Evolutionary conservation across 108 stramenopile species (phyloP), one percentile per base, ranked within the genome.

Genomic region (Cyclotella cryptica): DNA sequence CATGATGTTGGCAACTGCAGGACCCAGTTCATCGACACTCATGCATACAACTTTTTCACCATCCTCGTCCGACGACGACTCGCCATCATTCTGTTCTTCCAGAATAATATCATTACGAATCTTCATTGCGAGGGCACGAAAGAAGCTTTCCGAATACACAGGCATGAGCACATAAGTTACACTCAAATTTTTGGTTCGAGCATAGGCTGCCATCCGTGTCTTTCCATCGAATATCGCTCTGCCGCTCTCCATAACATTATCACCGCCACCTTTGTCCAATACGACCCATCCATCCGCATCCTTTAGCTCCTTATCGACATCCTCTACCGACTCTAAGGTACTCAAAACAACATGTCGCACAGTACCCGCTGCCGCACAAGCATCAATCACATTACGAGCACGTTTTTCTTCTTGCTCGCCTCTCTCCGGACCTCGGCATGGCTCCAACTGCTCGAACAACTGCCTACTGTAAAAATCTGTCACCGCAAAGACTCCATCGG

Each of bases 331-430:
- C 57, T 84, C 86, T 59, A 86, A 62, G n/a, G 89, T 85, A 14
- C 76, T 78, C 72, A 89, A 83, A 1, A 89, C 89, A 44, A 89
- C 59, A 74, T 89, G 89, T 22, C 63, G 55, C 14, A 87, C 85
- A 26, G 57, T 68, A 10, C 87, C 83, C 57, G 87, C 67, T n/a
- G 74, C 83, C 17, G 75, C 74, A 61, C 88, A 90, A 7, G 92
- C 92, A 83, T 93, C 88, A 62, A 93, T 87, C 63, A 93, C 83
- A 65, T 85, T 85, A 35, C 90, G 53, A 0, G 72, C 79, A 22
- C 69, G 78, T 35, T 53, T 41, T 53, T 87, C 86, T 66, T 87
- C 86, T 42, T 11, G 43, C 54, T 78, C 81, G 44, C 61, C 53
- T 11, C 41, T 62, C 41, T 69, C 30, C 5, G 53, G 61, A 24